phyloP scores from a whole-genome alignment of 2,329 filamentous ascomycete genomes.

The Verticillium klebahnii region DNA sequence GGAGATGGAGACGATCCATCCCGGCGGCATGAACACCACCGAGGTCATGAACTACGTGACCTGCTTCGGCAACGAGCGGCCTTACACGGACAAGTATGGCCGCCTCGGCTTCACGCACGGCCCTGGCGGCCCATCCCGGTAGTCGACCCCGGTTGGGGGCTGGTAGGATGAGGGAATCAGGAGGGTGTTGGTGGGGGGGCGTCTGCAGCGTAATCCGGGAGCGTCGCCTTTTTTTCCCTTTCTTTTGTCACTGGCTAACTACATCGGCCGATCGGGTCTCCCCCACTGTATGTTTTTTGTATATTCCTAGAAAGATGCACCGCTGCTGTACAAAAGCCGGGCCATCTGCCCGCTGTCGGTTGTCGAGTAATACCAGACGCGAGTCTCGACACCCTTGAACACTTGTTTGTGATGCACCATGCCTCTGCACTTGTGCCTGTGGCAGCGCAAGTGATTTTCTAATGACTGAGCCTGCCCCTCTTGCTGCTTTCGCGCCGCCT shows the following conservation, averaged over 20 bases:
- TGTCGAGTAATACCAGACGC: neutral
- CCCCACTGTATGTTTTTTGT: neutral
- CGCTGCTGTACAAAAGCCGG: neutral
- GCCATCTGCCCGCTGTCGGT: neutral
- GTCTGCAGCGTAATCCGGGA: neutral
- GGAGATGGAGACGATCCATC: slow-evolving; percentile 43
- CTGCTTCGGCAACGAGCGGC: neutral
- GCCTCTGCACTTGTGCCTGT: neutral
- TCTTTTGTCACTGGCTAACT: neutral
- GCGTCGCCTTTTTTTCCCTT: neutral
- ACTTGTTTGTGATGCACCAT: neutral
- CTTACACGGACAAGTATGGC: slow-evolving; percentile 1
- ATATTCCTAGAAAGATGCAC: neutral
- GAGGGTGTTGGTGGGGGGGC: neutral
- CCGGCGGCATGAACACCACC: slow-evolving; percentile 19
- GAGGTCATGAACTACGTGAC: slow-evolving; percentile 1
- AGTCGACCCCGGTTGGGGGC: neutral
- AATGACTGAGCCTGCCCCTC: too few relatives aligned
- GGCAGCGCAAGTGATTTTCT: too few relatives aligned
- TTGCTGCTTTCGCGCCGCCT: too few relatives aligned
- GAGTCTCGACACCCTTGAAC: neutral
- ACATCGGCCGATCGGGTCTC: neutral
- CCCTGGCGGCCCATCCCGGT: neutral
- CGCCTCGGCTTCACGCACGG: neutral
- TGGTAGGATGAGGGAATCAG: neutral